A percentile compares a stretch with the other conserved stretches of the same genome.
Evolutionary conservation across 202 grass and related monocot genomes (phyloP).

Genomic region (Bolboschoenoplectus hybrid): DNA sequence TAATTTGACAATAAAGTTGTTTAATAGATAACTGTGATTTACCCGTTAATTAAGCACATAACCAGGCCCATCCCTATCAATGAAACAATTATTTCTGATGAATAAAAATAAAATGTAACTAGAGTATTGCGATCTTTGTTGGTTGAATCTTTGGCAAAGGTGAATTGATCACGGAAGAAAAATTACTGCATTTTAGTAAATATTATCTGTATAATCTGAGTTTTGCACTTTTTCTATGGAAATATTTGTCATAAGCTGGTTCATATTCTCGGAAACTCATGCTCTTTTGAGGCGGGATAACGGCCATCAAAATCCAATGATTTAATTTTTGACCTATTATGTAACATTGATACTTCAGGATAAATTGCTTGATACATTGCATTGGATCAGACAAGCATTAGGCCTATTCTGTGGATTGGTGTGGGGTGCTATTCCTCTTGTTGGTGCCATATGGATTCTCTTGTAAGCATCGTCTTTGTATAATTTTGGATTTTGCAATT

Average conservation of each 20-base stretch:
- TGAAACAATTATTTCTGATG: not conserved
- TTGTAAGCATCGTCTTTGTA: slow-evolving; percentile 50
- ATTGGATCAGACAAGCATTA: slow-evolving; percentile 94
- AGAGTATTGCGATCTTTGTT: not conserved
- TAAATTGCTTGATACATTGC: slow-evolving; percentile 79
- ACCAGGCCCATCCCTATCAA: not conserved
- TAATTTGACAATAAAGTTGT: not conserved
- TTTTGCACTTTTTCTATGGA: not conserved
- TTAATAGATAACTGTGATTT: not conserved
- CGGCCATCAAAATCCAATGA: not conserved
- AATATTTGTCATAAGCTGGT: not conserved
- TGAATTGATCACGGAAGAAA: not conserved
- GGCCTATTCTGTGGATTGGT: slow-evolving; percentile 79
- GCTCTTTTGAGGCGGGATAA: not conserved
- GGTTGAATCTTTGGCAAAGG: not conserved
- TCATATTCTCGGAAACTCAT: slow-evolving; percentile 32
- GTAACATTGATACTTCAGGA: slow-evolving; percentile 48
- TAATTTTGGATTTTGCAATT: slow-evolving; percentile 3
- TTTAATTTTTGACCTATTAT: slow-evolving; percentile 10
- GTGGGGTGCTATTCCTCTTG: slow-evolving; percentile 81
- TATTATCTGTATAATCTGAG: not conserved
- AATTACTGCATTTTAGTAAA: not conserved
- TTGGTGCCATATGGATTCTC: slow-evolving; percentile 86
- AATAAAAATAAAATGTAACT: not conserved
- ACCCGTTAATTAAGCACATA: not conserved